Evolutionary conservation across 306 rosid genomes (phyloP), one percentile per base, ranked within the genome.

Genomic region (Oxytropis ochrocephala): DNA sequence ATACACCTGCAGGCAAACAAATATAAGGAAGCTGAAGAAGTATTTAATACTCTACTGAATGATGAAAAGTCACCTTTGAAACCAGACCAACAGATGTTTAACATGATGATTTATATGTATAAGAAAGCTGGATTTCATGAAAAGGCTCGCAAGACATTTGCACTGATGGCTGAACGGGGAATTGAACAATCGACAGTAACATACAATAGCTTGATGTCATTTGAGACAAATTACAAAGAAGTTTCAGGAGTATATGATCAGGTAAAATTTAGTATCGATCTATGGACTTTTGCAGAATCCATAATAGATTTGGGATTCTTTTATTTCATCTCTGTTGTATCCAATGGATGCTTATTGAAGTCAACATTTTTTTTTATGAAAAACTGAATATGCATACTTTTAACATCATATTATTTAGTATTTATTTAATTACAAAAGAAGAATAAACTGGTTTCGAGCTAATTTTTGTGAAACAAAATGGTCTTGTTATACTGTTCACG

Each of bases 61-160:
- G 83, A 84, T 61, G 91, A 81, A 73, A 91, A 77, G 1, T 61
- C 92, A 16, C 84, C 87, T 72, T 66, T 89, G 78, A 94, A 85
- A 75, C 97, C 96, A 11, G 99, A 91, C 75, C 96, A 94, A 74
- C 85, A 87, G 86, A 88, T 89, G 95, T 89, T 88, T 83, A 92
- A 91, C 75, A 85, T 94, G 95, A 91, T 94, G 92, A 91, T 94
- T 82, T 94, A 88, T 77, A 91, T 85, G 99, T 73, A 79, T 63
- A 91, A 84, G 87, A 94, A 88, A 89, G 93, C 87, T 39, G 95
- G 96, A 68, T 87, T 78, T 82, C 86, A 91, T 80, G 95, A 87
- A 47, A 87, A 91, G 71, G 97, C 99, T 79, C 89, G 99, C 12
- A 87, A 75, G 79, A 21, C 88, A 74, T 91, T 94, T 70, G 74